Conservation (phyloP, 2,329 filamentous ascomycete genomes). For the Aspergillus calidoustus region DNA sequence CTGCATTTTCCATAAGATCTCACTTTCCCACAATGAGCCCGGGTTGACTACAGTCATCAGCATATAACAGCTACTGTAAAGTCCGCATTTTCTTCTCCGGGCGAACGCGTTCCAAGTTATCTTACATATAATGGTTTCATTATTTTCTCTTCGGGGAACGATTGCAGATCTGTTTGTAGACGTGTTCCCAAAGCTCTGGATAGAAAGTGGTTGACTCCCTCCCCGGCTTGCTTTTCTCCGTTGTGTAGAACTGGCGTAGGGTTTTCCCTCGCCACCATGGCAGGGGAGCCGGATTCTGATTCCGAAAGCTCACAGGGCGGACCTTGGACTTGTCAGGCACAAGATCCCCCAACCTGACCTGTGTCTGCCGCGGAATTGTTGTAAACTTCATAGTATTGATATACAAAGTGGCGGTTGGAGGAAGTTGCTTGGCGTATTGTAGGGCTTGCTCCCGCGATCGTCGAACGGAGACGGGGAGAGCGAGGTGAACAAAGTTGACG, state of each 20-base stretch:
- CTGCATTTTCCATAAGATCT: not conserved
- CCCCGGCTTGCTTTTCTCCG: conserved; percentile 43
- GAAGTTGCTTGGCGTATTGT: conserved; percentile 50
- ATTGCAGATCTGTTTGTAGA: conserved; percentile 46
- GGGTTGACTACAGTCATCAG: not conserved
- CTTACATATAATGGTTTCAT: not conserved
- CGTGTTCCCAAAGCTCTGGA: conserved; percentile 49
- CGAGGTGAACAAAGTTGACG: conserved; percentile 72
- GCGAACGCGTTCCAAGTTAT: not conserved
- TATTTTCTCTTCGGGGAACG: conserved; percentile 21
- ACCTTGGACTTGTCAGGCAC: conserved; percentile 38
- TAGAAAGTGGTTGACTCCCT: conserved; percentile 44
- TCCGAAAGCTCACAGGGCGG: conserved; percentile 49
- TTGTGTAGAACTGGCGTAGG: conserved; percentile 46
- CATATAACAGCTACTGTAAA: not conserved
- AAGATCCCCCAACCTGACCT: conserved; percentile 49
- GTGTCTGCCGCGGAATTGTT: conserved; percentile 46
- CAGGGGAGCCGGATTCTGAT: conserved; percentile 39
- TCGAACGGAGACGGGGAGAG: conserved; percentile 68
- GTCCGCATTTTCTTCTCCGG: not conserved
- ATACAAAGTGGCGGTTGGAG: conserved; percentile 48
- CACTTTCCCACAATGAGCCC: not conserved
- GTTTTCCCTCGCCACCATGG: conserved; percentile 45
- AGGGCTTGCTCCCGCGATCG: conserved; percentile 56
- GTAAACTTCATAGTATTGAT: conserved; percentile 53